phyloP scores from a whole-genome alignment of 352 stramenopile genomes.

The Pythium monospermum region DNA sequence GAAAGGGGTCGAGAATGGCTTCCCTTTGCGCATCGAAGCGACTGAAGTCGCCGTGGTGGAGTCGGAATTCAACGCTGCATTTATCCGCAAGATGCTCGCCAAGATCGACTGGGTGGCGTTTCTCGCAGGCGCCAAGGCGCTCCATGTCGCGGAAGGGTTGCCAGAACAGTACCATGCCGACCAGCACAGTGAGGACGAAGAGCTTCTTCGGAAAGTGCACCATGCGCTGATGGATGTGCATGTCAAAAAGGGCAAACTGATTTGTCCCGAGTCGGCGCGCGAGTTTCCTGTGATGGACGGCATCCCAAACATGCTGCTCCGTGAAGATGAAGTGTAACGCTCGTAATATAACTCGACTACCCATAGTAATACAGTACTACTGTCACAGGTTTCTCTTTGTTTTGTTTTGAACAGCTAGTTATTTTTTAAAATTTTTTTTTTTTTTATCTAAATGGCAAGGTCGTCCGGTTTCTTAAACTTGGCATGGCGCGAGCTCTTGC shows the following conservation, averaged over 20 bases:
- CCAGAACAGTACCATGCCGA: slow-evolving; percentile 44
- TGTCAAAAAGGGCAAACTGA: slow-evolving; percentile 93
- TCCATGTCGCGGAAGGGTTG: slow-evolving; percentile 68
- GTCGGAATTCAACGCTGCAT: slow-evolving; percentile 79
- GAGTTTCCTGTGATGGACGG: slow-evolving; percentile 96
- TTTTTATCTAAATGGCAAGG: slow-evolving; percentile 40
- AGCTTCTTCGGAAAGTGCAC: slow-evolving; percentile 83
- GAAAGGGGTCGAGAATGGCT: slow-evolving; percentile 91
- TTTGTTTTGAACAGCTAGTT: slow-evolving; percentile 12
- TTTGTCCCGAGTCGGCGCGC: slow-evolving; percentile 95
- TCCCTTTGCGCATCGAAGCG: slow-evolving; percentile 87
- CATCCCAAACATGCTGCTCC: slow-evolving; percentile 97
- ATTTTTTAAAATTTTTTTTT: background rate
- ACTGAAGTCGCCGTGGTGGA: slow-evolving; percentile 74
- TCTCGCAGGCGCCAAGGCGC: slow-evolving; percentile 61
- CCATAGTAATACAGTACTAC: no score
- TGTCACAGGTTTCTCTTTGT: slow-evolving; percentile 24
- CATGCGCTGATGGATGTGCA: slow-evolving; percentile 92
- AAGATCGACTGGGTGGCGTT: slow-evolving; percentile 90
- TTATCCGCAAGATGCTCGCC: slow-evolving; percentile 86
- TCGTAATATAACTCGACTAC: slow-evolving; percentile 2
- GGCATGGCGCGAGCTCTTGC: slow-evolving; percentile 28
- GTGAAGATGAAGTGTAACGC: slow-evolving; percentile 83
- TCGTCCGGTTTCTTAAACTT: slow-evolving; percentile 56
- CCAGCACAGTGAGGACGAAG: slow-evolving; percentile 48